phyloP scores from a whole-genome alignment of 1,284 basidiomycete genomes.

The Golubevia sp. region DNA sequence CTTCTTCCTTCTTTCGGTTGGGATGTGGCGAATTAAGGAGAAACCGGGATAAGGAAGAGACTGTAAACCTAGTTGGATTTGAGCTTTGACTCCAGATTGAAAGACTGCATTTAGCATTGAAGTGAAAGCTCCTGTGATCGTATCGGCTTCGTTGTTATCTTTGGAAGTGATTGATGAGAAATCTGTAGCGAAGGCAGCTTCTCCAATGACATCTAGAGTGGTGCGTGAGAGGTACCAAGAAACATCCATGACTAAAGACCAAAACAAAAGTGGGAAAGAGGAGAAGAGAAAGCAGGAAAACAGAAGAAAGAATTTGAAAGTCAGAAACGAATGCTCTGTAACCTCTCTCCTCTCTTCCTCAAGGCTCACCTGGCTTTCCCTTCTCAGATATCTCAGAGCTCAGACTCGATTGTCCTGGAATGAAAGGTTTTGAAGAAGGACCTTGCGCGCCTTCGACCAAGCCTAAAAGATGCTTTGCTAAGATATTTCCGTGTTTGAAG shows the following conservation, averaged over 20 bases:
- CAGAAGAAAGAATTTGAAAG: too few relatives aligned
- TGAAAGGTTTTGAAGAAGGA: constrained; percentile 7
- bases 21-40: constrained; percentile 37
- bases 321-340: too few relatives aligned
- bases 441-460: constrained; percentile 9
- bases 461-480: constrained; percentile 8
- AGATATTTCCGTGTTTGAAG: constrained; percentile 18
- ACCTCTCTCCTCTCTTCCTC: too few relatives aligned
- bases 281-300: too few relatives aligned
- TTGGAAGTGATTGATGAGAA: constrained; percentile 6
- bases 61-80: too few relatives aligned
- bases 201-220: constrained; percentile 14
- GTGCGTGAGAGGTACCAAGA: constrained; percentile 3
- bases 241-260: too few relatives aligned
- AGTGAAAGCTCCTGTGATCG: too few relatives aligned
- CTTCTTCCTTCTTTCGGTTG: constrained; percentile 24
- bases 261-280: too few relatives aligned
- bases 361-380: constrained; percentile 6
- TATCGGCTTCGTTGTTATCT: too few relatives aligned
- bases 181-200: constrained; percentile 11
- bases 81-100: too few relatives aligned
- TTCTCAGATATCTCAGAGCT: neutral
- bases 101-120: too few relatives aligned
- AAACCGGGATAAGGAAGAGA: constrained; percentile 13
- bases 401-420: constrained; percentile 5